Percentiles rank a stretch among this genome's conserved stretches.
phyloP scores from a whole-genome alignment of 495 filamentous ascomycete species.

The Penicillium silybi region DNA sequence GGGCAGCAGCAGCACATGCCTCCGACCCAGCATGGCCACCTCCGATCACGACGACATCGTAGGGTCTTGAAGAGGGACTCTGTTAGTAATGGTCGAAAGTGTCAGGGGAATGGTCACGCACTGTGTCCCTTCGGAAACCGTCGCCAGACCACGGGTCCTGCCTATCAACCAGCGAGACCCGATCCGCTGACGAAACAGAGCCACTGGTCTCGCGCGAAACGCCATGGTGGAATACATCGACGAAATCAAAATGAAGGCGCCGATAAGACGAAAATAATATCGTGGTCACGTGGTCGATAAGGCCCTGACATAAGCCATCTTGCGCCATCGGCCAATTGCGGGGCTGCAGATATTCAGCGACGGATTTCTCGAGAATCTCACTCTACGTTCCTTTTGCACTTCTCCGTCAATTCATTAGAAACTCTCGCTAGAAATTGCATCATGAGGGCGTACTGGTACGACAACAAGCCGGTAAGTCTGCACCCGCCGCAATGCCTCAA shows the following conservation, averaged over 20 bases:
- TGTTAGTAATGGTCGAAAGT: neutral
- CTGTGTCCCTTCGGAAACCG: constrained; percentile 44
- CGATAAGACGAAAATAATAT: constrained; percentile 22
- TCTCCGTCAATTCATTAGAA: neutral
- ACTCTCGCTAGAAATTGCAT: constrained; percentile 20
- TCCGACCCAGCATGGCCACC: constrained; percentile 95
- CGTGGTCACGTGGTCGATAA: constrained; percentile 18
- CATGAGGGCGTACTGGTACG: constrained; percentile 84
- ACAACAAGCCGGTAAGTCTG: constrained; percentile 66
- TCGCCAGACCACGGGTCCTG: constrained; percentile 38
- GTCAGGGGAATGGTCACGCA: constrained; percentile 16
- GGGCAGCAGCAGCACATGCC: constrained; percentile 89
- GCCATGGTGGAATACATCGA: constrained; percentile 27
- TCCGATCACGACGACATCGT: constrained; percentile 93
- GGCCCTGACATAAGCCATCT: constrained; percentile 23
- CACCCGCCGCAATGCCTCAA: neutral
- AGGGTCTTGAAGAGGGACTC: constrained; percentile 48
- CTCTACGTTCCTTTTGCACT: neutral
- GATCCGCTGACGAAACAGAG: constrained; percentile 31
- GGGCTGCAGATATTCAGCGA: constrained; percentile 43
- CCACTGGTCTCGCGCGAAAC: constrained; percentile 29
- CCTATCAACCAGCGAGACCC: constrained; percentile 19
- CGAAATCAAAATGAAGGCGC: neutral
- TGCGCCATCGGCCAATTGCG: constrained; percentile 39
- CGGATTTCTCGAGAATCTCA: constrained; percentile 5